Evolutionary conservation across 1,139 yeast species (phyloP).

Genomic region (Suhomyces ambrosiae): DNA sequence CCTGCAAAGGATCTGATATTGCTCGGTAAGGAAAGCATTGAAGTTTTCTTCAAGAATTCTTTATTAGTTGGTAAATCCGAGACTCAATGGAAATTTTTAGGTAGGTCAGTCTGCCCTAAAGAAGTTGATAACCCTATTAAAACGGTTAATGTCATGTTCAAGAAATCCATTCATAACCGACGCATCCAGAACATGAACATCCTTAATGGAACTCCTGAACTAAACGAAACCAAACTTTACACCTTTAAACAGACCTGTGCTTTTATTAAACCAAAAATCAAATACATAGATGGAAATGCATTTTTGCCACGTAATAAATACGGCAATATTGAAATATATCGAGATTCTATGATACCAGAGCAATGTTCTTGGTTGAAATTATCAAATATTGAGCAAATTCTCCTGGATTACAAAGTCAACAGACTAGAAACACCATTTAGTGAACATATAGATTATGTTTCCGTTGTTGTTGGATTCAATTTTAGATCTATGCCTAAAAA

Average conservation of each 20-base stretch:
- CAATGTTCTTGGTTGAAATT: slow-evolving; percentile 34
- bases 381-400: slow-evolving; percentile 27
- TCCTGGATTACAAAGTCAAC: slow-evolving; percentile 17
- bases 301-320: slow-evolving; percentile 33
- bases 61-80: slow-evolving; percentile 37
- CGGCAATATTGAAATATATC: slow-evolving; percentile 40
- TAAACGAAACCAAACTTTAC: slow-evolving; percentile 28
- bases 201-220: slow-evolving; percentile 21
- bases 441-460: slow-evolving; percentile 26
- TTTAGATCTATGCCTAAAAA: slow-evolving; percentile 28
- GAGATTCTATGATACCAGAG: slow-evolving; percentile 37
- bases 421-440: slow-evolving; percentile 8
- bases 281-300: slow-evolving; percentile 11
- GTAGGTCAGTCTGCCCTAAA: slow-evolving; percentile 32
- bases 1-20: slow-evolving; percentile 21
- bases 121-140: slow-evolving; percentile 27
- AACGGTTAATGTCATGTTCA: slow-evolving; percentile 22
- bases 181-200: slow-evolving; percentile 25
- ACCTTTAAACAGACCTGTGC: slow-evolving; percentile 37
- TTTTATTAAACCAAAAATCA: slow-evolving; percentile 23
- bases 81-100: slow-evolving; percentile 43
- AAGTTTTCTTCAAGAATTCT: slow-evolving; percentile 29
- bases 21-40: slow-evolving; percentile 18
- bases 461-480: slow-evolving; percentile 40
- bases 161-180: slow-evolving; percentile 28